Base-by-base conservation (phyloP, 192 early-diverging fungal species). In the Borealophlyctis nickersoniae region DNA sequence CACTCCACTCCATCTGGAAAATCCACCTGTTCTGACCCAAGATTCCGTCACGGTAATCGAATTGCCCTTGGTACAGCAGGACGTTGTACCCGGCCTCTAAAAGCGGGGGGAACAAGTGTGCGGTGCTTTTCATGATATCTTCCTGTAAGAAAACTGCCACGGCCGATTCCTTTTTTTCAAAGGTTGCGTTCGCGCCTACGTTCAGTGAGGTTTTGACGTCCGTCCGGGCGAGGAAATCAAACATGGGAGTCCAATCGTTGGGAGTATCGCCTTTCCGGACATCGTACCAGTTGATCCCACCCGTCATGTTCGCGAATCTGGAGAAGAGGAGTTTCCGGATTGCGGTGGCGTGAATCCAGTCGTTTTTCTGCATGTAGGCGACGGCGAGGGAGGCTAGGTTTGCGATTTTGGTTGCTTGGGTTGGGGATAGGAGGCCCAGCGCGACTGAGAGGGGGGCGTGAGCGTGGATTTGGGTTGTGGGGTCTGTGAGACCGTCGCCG, bases 21-120 rank as follows among this genome's bases (percentile, higher is more conserved):
- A 93, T 86, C 88, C 89, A 93, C 45, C 79, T 66, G 13, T 72
- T 85, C 22, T 79, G 84, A 0, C 82, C 83, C 16, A 83, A 65
- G 14, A 88, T 77, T 3, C 87, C 91, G 58, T 93, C 91, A 39
- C 91, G 80, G 65, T 87, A 91, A 75, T 93, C 91, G 74, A 91
- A 91, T 52, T 92, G 80, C 3, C 88, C 91, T 71, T 93, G 91
- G 63, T 71, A 88, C 4, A 89, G 75, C 28, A 89, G 54, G 24
- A 90, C 85, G 2, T 66, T 59, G 61, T 49, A 68, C 3, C 35
- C 36, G 4, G 39, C 27, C 0, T 2, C 30, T 28, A 93, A 70
- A 27, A 93, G 67, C 4, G 66, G 30, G 0, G 76, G 75, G 2
- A 91, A 76, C 54, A 85, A 71, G 30, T 75, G 75, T 29, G 78